Base-by-base conservation (phyloP, 148 eudicot genomes). In the Chenopodium album region DNA sequence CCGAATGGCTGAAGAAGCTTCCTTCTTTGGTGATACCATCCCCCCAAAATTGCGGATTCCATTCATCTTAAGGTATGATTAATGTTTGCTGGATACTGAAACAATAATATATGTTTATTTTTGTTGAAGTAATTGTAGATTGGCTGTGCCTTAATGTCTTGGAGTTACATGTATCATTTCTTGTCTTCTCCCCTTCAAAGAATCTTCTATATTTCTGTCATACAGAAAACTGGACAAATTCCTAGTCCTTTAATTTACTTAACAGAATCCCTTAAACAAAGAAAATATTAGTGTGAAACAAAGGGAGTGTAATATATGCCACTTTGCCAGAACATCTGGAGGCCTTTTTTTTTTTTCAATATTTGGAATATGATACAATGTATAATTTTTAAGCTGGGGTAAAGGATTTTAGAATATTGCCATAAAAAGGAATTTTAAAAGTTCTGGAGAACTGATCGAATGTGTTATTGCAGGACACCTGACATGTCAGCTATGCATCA, bases 401-500 rank as follows among this genome's bases (percentile, higher is more conserved):
- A 52, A 52, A 52, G 16, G 56, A 52, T 52, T 17, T 19, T 17
- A 34, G 3, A 34, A 34, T 4, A 34, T 34, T 34, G n/a, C 22
- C 29, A 17, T 7, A 29, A 23, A 31, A 12, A 7, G 12, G 34
- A 9, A 29, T 76, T 76, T 17, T 17, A 2, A 4, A 71, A 46
- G 59, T 0, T 44, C 20, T 44, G 31, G 32, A 73, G 29, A 63
- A 0, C 44, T 48, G 62, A 71, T 9, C 71, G 78, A 78, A 71
- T 34, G 56, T 66, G 16, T 78, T 73, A 65, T 29, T 74, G 79
- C 85, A 94, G 98, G 86, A 94, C 97, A 47, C 98, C 97, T 62
- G 90, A 88, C 66, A 90, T 92, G 93, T 92, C 98, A 68, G 97
- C 94, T 47, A 94, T 94, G 97, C 98, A 92, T 88, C 92, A 92